phyloP scores from a whole-genome alignment of 2,329 filamentous ascomycete species.

The Cyphellophora attinorum region DNA sequence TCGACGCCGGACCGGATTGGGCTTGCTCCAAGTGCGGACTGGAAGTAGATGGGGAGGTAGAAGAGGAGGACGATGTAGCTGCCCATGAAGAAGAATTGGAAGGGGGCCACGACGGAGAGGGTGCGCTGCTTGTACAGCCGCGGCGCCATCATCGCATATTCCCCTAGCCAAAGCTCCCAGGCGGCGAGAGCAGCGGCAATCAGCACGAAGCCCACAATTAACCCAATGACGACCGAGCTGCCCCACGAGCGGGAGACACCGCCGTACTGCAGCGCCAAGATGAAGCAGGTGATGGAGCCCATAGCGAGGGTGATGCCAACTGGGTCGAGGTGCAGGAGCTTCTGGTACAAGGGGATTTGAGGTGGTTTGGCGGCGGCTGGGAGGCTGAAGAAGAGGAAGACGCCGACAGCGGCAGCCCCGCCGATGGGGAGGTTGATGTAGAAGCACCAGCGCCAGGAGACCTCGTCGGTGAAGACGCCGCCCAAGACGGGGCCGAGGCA shows the following conservation, averaged over 20 bases:
- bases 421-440: conserved; percentile 45
- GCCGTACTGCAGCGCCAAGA: conserved; percentile 50
- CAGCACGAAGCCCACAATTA: conserved; percentile 40
- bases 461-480: conserved; percentile 34
- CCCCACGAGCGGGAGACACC: conserved; percentile 44
- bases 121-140: conserved; percentile 16
- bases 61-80: conserved; percentile 28
- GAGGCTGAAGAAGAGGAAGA: conserved; percentile 22
- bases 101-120: conserved; percentile 9
- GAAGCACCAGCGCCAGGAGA: conserved; percentile 41
- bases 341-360: conserved; percentile 14
- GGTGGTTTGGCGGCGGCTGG: not conserved
- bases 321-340: conserved; percentile 37
- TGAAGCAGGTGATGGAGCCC: conserved; percentile 42
- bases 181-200: conserved; percentile 25
- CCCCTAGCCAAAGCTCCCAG: conserved; percentile 25
- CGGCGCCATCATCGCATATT: conserved; percentile 21
- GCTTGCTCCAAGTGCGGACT: conserved; percentile 25
- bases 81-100: conserved; percentile 20
- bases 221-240: conserved; percentile 38
- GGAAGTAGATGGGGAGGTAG: conserved; percentile 41
- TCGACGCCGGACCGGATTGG: conserved; percentile 28
- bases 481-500: conserved; percentile 40
- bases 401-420: conserved; percentile 18
- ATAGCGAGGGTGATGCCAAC: conserved; percentile 42